These are phyloP conservation scores for Penicillium sclerotiorum DNA, from an alignment of 2,329 filamentous ascomycete species.

Conservation along the genomic window DNA sequence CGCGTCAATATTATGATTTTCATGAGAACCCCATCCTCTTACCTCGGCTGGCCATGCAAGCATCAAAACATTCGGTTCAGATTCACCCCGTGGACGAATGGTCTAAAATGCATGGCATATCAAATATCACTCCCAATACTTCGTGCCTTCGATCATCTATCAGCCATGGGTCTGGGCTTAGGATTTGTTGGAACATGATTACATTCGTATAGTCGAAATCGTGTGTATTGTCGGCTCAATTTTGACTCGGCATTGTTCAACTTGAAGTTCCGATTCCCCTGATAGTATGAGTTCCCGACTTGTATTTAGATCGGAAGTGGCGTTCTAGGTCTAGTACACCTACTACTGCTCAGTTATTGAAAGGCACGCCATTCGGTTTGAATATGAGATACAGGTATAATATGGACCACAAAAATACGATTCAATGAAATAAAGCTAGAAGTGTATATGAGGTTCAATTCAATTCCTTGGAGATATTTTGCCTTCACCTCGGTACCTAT, in stretches of 20 bases:
- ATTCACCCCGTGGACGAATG: slow-evolving; percentile 39
- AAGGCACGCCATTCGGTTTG: too few species aligned
- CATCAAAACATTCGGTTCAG: slow-evolving; percentile 38
- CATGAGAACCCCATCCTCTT: not conserved
- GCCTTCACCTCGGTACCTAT: not conserved
- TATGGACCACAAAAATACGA: too few species aligned
- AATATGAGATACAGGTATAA: too few species aligned
- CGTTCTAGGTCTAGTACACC: too few species aligned
- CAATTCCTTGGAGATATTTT: too few species aligned
- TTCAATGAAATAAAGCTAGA: too few species aligned
- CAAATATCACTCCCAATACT: slow-evolving; percentile 17
- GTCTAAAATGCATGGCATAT: slow-evolving; percentile 56
- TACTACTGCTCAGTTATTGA: too few species aligned
- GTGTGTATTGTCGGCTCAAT: not conserved
- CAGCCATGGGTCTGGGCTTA: slow-evolving; percentile 2
- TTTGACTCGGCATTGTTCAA: not conserved
- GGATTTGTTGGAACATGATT: not conserved
- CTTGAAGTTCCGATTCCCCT: not conserved
- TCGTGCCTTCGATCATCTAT: slow-evolving; percentile 17
- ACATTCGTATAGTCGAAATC: not conserved
- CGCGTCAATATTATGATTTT: too few species aligned
- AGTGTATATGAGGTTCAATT: too few species aligned
- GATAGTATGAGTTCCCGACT: too few species aligned
- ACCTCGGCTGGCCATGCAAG: slow-evolving; percentile 34
- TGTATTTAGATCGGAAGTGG: too few species aligned